These are phyloP conservation scores for Triticum timopheevii DNA, from an alignment of 176 grass and related monocot genomes.

Conservation along the genomic window DNA sequence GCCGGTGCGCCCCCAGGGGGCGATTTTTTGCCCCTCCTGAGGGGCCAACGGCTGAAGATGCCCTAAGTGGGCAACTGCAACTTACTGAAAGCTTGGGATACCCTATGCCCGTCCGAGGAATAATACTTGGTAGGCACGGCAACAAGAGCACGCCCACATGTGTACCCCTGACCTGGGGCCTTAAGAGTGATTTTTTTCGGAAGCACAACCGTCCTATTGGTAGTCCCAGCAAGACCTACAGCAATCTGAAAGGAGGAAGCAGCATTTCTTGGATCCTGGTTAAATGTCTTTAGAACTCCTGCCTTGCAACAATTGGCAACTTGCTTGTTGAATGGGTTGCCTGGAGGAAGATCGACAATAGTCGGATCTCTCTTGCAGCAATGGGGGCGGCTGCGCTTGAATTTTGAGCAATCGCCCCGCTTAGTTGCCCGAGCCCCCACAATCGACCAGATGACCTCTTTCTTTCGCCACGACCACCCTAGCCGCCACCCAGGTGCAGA, in stretches of 20 bases:
- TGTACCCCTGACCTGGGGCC: conserved; percentile 74
- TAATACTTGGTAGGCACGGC: conserved; percentile 54
- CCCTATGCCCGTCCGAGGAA: conserved; percentile 50
- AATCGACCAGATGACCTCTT: conserved; percentile 90
- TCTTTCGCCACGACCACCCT: conserved; percentile 83
- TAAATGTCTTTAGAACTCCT: conserved; percentile 62
- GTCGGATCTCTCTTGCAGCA: conserved; percentile 71
- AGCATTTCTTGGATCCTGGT: conserved; percentile 66
- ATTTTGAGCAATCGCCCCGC: conserved; percentile 82
- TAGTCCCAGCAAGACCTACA: conserved; percentile 79
- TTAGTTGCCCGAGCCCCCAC: conserved; percentile 67
- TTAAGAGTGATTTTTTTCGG: conserved; percentile 71
- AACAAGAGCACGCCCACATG: conserved; percentile 58
- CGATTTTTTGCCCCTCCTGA: no score
- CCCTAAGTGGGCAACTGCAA: conserved; percentile 38
- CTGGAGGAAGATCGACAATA: conserved; percentile 62
- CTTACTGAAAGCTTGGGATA: conserved; percentile 79
- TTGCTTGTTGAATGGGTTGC: conserved; percentile 68
- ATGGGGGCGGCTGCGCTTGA: conserved; percentile 51
- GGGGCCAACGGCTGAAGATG: no score
- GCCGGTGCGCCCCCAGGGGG: no score
- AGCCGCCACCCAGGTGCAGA: conserved; percentile 69
- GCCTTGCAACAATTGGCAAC: conserved; percentile 89
- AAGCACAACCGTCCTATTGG: conserved; percentile 61
- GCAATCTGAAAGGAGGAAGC: conserved; percentile 72